Percentiles rank a stretch among this genome's conserved stretches.
These are phyloP conservation scores for Wilcoxina mikolae DNA, from an alignment of 495 filamentous ascomycete species.

Conservation along the genomic window DNA sequence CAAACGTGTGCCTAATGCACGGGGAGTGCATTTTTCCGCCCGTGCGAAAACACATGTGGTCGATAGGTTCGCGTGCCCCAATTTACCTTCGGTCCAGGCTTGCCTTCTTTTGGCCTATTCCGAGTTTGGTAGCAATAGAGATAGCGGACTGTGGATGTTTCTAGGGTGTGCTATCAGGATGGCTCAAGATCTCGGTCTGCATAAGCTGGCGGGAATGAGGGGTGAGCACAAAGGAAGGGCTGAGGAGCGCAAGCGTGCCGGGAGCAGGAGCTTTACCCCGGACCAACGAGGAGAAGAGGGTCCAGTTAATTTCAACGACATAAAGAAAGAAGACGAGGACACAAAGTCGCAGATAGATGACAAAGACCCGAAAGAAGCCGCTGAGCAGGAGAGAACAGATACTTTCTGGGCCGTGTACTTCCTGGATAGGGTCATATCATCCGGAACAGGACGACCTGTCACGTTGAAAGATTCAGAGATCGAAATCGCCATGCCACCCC, in stretches of 20 bases:
- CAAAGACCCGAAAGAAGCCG: slow-evolving; percentile 38
- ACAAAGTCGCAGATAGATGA: slow-evolving; percentile 30
- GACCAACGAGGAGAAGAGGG: background rate
- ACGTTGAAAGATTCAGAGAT: slow-evolving; percentile 70
- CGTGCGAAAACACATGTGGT: slow-evolving; percentile 58
- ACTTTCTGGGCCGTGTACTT: slow-evolving; percentile 81
- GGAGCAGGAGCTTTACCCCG: background rate
- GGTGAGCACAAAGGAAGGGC: slow-evolving; percentile 31
- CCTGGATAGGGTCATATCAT: slow-evolving; percentile 70
- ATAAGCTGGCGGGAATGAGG: slow-evolving; percentile 50
- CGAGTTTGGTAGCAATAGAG: slow-evolving; percentile 69
- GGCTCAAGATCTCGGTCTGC: slow-evolving; percentile 70
- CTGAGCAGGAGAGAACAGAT: slow-evolving; percentile 44
- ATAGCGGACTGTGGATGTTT: slow-evolving; percentile 85
- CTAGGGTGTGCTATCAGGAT: slow-evolving; percentile 71
- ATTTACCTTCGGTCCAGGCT: slow-evolving; percentile 63
- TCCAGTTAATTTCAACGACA: slow-evolving; percentile 12
- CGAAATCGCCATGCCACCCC: slow-evolving; percentile 57
- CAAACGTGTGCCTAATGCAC: slow-evolving; percentile 30
- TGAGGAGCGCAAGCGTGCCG: background rate
- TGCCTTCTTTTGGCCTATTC: slow-evolving; percentile 71
- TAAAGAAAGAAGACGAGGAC: slow-evolving; percentile 26
- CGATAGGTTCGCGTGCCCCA: slow-evolving; percentile 63
- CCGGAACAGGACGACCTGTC: slow-evolving; percentile 64
- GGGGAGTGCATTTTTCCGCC: slow-evolving; percentile 60